Evolutionary conservation across 768 basidiomycete genomes (phyloP).

Genomic region (Leccinum subgranulosum): DNA sequence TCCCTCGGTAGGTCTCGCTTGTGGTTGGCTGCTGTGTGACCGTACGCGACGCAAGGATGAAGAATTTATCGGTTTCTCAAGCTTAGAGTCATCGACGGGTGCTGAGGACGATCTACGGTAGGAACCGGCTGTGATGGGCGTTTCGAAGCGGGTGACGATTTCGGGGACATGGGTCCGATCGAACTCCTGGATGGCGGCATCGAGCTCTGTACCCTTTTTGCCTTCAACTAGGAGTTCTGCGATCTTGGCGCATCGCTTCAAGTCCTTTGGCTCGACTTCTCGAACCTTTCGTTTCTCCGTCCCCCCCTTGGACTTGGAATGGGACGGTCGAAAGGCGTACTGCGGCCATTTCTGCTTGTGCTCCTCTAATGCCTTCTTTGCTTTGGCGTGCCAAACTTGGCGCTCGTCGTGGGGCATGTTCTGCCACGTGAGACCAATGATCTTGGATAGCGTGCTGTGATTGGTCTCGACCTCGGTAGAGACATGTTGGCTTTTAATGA

Average conservation of each 20-base stretch:
- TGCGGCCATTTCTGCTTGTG: conserved; percentile 70
- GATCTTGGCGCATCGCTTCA: conserved; percentile 63
- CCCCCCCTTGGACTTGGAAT: conserved; percentile 32
- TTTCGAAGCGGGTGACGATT: conserved; percentile 69
- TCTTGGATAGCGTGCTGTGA: conserved; percentile 81
- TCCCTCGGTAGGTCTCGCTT: conserved; percentile 1
- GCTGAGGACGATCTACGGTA: conserved; percentile 69
- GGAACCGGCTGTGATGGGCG: conserved; percentile 66
- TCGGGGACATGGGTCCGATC: conserved; percentile 51
- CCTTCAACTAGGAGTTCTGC: conserved; percentile 64
- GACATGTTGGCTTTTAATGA: conserved; percentile 77
- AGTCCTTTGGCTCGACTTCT: conserved; percentile 48
- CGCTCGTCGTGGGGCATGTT: conserved; percentile 73
- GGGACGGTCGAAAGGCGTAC: conserved; percentile 70
- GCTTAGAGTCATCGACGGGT: conserved; percentile 43
- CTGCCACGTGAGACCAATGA: conserved; percentile 82
- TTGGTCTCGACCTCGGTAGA: conserved; percentile 77
- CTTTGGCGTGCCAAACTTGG: conserved; percentile 74
- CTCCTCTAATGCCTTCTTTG: conserved; percentile 67
- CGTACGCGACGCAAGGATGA: conserved; percentile 20
- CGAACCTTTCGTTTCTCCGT: conserved; percentile 34
- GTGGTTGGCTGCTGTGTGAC: conserved; percentile 24
- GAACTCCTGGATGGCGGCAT: conserved; percentile 60
- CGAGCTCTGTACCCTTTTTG: conserved; percentile 60
- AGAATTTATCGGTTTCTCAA: conserved; percentile 28